Evolutionary conservation across 2,329 filamentous ascomycete species (phyloP), one percentile per base, ranked within the genome.

Genomic region (Fusarium penzigii): DNA sequence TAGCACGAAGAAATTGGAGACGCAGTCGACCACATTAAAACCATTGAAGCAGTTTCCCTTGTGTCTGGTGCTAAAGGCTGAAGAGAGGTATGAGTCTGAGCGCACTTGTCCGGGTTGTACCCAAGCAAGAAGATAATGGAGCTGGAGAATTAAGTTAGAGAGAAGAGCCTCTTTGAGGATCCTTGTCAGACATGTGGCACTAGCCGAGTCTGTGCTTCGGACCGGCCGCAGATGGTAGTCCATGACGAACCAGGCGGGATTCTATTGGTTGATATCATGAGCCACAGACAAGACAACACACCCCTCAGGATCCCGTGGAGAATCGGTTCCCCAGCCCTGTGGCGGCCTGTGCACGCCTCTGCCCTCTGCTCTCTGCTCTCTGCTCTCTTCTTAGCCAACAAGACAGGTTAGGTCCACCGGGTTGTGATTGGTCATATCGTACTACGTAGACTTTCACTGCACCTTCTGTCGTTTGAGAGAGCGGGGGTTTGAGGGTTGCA

Each of bases 151-250:
- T 44, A 61, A 56, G 57, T 56, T 44, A 61, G 55, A 52, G 36
- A 12, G 45, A 57, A 61, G 59, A 66, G 63, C 63, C 60, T 60
- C 61, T 53, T 55, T 44, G 32, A 36, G 44, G 48, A 68, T 63
- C 66, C 66, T 59, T 68, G 66, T 56, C 55, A 55, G 54, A 67
- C 66, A 68, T 68, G 66, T 68, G 66, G 65, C 59, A 56, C 44
- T 32, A 17, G 38, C 32, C 49, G 53, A 49, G 32, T 48, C 58
- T 49, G 63, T 65, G 65, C 65, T 61, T 57, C 49, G 49, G 51
- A 56, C 58, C 61, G 53, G 53, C 32, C 32, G 32, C 32, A 36
- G 32, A 36, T 46, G 42, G 42, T 17, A 42, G 32, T 38, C 29
- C 47, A 43, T 39, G 39, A 47, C 45, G 36, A 39, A 16, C 42